phyloP scores from a whole-genome alignment of 2,329 filamentous ascomycete genomes.

The Diaporthe caulivora region DNA sequence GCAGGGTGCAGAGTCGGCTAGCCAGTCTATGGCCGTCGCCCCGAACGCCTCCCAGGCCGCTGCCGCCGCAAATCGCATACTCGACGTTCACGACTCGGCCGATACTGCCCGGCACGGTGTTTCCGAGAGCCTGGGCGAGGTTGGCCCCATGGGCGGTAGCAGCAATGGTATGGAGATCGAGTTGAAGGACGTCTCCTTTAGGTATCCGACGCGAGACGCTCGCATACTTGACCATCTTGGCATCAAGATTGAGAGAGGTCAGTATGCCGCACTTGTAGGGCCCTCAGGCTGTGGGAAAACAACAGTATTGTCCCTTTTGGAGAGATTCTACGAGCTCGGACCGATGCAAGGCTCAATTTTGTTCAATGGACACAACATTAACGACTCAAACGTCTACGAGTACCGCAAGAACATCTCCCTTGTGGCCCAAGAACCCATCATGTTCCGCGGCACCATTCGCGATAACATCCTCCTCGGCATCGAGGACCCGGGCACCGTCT shows the following conservation, averaged over 20 bases:
- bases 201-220: constrained; percentile 92
- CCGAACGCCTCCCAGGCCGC: constrained; percentile 50
- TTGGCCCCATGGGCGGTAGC: constrained; percentile 60
- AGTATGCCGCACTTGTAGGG: constrained; percentile 92
- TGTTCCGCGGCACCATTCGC: constrained; percentile 92
- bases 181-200: constrained; percentile 93
- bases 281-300: constrained; percentile 94
- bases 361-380: constrained; percentile 68
- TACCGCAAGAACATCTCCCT: constrained; percentile 88
- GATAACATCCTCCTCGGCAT: constrained; percentile 91
- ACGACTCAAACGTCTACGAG: constrained; percentile 80
- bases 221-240: constrained; percentile 91
- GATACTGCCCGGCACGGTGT: constrained; percentile 52
- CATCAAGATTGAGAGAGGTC: constrained; percentile 78
- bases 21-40: constrained; percentile 49
- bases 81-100: constrained; percentile 75
- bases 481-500: constrained; percentile 70
- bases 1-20: constrained; percentile 77
- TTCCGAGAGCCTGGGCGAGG: constrained; percentile 44
- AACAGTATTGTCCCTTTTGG: constrained; percentile 90
- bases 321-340: constrained; percentile 90
- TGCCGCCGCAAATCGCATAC: constrained; percentile 47
- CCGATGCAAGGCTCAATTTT: constrained; percentile 64
- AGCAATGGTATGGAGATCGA: constrained; percentile 82
- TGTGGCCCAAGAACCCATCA: constrained; percentile 92